phyloP scores from a whole-genome alignment of 345 rosid genomes.

The Corchorus capsularis region DNA sequence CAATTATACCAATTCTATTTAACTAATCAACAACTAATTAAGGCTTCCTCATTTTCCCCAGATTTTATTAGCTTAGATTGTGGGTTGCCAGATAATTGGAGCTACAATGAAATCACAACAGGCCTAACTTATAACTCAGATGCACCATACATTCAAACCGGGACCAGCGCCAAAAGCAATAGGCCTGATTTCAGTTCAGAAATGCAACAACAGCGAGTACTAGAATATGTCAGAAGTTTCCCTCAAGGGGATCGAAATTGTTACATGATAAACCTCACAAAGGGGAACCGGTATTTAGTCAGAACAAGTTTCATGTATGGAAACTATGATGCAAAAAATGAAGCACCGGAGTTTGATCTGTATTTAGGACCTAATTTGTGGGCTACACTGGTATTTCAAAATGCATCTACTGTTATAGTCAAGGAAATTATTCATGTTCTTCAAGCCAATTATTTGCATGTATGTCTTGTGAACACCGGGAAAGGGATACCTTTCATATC shows the following conservation, averaged over 20 bases:
- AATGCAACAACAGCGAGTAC: conserved; percentile 7
- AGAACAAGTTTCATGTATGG: conserved; percentile 40
- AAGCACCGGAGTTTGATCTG: conserved; percentile 41
- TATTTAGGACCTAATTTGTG: conserved; percentile 45
- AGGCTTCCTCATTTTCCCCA: too few relatives aligned
- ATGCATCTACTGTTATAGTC: conserved; percentile 4
- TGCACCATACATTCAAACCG: conserved; percentile 9
- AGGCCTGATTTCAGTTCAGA: not conserved
- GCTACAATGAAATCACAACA: not conserved
- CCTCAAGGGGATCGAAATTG: conserved; percentile 39
- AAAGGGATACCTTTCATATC: conserved; percentile 54
- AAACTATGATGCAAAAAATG: conserved; percentile 39
- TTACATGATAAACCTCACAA: conserved; percentile 18
- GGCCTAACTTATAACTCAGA: conserved; percentile 17
- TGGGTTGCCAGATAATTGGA: conserved; percentile 9
- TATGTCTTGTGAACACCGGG: conserved; percentile 51
- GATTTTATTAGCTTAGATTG: conserved; percentile 33
- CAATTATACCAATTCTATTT: too few relatives aligned
- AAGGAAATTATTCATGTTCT: conserved; percentile 42
- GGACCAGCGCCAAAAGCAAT: not conserved
- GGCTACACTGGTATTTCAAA: conserved; percentile 29
- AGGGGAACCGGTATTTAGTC: conserved; percentile 29
- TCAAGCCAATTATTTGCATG: conserved; percentile 30
- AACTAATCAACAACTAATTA: too few relatives aligned
- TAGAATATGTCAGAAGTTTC: conserved; percentile 35